Conservation (phyloP, 208 protist species). For the Trypanosoma lewisi region DNA sequence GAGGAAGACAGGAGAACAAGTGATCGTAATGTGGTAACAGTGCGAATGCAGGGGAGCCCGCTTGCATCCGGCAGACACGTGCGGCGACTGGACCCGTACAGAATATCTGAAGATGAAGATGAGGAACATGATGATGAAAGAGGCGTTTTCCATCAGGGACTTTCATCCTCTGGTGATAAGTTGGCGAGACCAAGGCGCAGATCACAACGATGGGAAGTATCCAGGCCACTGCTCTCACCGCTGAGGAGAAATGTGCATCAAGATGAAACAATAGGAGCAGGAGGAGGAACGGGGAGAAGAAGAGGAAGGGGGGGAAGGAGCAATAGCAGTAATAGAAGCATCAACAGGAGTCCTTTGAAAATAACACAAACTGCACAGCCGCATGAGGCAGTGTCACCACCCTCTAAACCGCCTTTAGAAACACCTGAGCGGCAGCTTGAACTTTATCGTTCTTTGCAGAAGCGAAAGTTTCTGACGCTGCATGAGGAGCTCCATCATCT, state of each 20-base stretch:
- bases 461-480: conserved; percentile 48
- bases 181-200: neutral
- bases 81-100: neutral
- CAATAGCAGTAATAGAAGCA: neutral
- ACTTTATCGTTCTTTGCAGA: conserved; percentile 48
- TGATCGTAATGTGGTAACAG: neutral
- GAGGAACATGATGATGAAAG: neutral
- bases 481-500: conserved; percentile 74
- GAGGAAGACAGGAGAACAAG: neutral
- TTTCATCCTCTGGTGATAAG: neutral
- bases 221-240: neutral
- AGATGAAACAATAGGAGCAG: too few species aligned
- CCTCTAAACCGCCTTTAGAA: conserved; percentile 14
- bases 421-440: conserved; percentile 25
- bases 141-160: neutral
- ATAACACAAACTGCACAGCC: neutral
- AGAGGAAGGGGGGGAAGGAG: too few species aligned
- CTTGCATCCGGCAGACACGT: neutral
- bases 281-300: too few species aligned
- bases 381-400: neutral
- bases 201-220: neutral
- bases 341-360: neutral
- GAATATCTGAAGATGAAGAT: neutral
- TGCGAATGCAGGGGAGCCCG: neutral
- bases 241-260: neutral